Evolutionary conservation across 2,329 filamentous ascomycete genomes (phyloP).

Genomic region (Aspergillus unguis): DNA sequence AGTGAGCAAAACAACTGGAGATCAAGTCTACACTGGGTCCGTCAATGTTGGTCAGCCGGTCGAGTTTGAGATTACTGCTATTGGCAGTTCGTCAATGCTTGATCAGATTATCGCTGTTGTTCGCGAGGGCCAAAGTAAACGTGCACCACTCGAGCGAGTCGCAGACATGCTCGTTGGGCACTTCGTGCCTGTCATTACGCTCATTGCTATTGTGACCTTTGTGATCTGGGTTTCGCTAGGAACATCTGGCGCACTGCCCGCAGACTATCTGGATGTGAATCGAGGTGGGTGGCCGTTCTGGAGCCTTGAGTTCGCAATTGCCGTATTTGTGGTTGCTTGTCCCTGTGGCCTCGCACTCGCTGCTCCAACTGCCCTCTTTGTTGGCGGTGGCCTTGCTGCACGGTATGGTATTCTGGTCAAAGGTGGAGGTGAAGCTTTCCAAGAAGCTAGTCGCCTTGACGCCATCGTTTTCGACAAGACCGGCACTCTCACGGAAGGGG

Average conservation of each 20-base stretch:
- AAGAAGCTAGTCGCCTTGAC: constrained; percentile 74
- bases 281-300: constrained; percentile 52
- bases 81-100: constrained; percentile 49
- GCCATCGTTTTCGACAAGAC: constrained; percentile 88
- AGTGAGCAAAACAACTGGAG: constrained; percentile 41
- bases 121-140: constrained; percentile 48
- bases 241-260: constrained; percentile 41
- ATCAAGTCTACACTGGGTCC: constrained; percentile 47
- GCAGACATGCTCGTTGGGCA: constrained; percentile 49
- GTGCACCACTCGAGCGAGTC: constrained; percentile 47
- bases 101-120: constrained; percentile 50
- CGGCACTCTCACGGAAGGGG: constrained; percentile 70
- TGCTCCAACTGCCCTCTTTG: constrained; percentile 83
- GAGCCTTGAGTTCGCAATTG: constrained; percentile 66
- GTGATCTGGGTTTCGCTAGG: constrained; percentile 47
- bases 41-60: constrained; percentile 48
- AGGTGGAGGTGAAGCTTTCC: constrained; percentile 80
- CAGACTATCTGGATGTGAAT: constrained; percentile 50
- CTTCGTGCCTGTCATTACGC: constrained; percentile 49
- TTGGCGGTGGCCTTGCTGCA: constrained; percentile 75
- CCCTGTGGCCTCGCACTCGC: constrained; percentile 80
- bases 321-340: constrained; percentile 83
- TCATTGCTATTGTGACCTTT: constrained; percentile 48
- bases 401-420: constrained; percentile 77
- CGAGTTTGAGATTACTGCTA: constrained; percentile 41